These are phyloP conservation scores for Cordyceps cateniannulata DNA, from an alignment of 2,329 filamentous ascomycete species.

Conservation along the genomic window DNA sequence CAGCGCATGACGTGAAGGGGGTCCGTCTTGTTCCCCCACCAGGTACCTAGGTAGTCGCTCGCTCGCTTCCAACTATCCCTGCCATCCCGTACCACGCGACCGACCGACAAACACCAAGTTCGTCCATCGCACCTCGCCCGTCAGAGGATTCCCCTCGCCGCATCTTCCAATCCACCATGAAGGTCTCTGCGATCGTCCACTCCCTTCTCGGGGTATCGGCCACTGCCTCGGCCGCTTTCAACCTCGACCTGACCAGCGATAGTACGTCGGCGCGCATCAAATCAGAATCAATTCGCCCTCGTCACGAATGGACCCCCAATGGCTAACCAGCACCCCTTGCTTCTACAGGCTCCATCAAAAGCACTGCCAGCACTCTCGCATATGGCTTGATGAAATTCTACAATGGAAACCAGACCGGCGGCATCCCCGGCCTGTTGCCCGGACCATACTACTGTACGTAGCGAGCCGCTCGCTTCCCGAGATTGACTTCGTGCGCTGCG, in stretches of 20 bases:
- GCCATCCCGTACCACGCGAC: neutral
- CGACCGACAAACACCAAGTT: neutral
- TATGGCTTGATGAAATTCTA: conserved; percentile 44
- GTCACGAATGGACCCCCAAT: neutral
- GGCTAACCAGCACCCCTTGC: neutral
- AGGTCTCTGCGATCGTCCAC: neutral
- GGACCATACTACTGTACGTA: conserved; percentile 58
- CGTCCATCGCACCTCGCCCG: neutral
- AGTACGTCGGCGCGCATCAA: neutral
- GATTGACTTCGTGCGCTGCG: conserved; percentile 21
- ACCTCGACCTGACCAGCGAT: conserved; percentile 4
- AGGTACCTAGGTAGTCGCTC: neutral
- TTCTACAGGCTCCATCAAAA: conserved; percentile 41
- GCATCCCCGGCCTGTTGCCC: conserved; percentile 51
- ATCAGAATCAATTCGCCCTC: neutral
- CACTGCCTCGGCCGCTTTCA: neutral
- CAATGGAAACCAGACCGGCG: conserved; percentile 52
- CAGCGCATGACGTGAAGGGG: conserved; percentile 4
- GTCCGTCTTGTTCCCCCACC: neutral
- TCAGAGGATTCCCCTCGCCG: neutral
- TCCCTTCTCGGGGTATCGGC: neutral
- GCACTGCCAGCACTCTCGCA: conserved; percentile 40
- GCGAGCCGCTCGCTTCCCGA: neutral
- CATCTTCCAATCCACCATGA: neutral
- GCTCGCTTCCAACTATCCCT: neutral